These are phyloP conservation scores for Lachancea cidri DNA, from an alignment of 805 yeast species.

Conservation along the genomic window DNA sequence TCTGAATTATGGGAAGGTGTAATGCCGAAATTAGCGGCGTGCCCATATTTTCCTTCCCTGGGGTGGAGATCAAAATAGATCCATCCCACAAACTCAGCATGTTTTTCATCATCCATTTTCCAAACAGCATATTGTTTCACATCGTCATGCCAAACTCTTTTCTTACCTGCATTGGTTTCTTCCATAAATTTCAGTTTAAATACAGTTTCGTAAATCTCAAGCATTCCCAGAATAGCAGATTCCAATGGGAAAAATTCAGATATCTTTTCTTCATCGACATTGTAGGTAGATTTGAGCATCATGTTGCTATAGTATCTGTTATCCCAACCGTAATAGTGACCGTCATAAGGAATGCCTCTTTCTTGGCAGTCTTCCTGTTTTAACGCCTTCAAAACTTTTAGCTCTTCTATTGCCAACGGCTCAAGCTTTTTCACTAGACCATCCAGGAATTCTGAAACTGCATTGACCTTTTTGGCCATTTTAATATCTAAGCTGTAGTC, in stretches of 20 bases:
- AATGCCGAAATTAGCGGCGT: constrained; percentile 78
- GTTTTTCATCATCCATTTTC: constrained; percentile 45
- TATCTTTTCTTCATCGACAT: constrained; percentile 66
- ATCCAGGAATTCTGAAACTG: constrained; percentile 54
- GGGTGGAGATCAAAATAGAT: constrained; percentile 79
- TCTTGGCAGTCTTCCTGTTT: constrained; percentile 49
- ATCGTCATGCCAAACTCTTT: constrained; percentile 70
- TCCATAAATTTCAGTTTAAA: constrained; percentile 65
- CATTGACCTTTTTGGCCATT: constrained; percentile 76
- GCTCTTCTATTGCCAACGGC: constrained; percentile 56
- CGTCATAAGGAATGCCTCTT: constrained; percentile 40
- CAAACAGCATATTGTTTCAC: constrained; percentile 71
- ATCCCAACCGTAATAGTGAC: constrained; percentile 65
- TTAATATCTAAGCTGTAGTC: constrained; percentile 68
- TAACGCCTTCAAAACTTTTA: constrained; percentile 42
- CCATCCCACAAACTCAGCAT: constrained; percentile 67
- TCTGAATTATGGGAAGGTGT: constrained; percentile 50
- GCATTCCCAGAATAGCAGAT: constrained; percentile 62
- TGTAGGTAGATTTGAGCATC: constrained; percentile 60
- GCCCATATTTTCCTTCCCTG: constrained; percentile 81
- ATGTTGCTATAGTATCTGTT: constrained; percentile 59
- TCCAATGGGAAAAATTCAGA: constrained; percentile 76
- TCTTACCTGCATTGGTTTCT: constrained; percentile 35
- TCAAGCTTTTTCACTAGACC: constrained; percentile 56
- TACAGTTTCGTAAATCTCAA: constrained; percentile 61